These are phyloP conservation scores for Globisporangium barbulae DNA, from an alignment of 352 stramenopile genomes.

Conservation along the genomic window DNA sequence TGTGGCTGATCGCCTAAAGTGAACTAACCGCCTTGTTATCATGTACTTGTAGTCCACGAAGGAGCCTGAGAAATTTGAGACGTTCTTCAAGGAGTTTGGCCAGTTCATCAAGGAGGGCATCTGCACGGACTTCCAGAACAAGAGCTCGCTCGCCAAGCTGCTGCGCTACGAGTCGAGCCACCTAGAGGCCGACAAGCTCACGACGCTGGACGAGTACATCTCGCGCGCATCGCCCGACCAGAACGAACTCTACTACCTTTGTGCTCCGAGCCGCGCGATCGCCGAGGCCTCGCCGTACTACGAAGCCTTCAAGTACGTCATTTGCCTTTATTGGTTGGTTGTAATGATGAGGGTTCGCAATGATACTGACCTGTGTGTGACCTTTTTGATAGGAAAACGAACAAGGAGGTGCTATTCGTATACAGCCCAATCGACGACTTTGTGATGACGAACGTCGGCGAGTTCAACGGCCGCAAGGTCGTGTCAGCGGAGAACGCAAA, in stretches of 20 bases:
- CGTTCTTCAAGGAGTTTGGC: conserved; percentile 98
- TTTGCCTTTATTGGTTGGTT: background rate
- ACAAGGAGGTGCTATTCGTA: conserved; percentile 97
- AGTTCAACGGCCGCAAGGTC: conserved; percentile 96
- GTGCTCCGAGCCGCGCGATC: conserved; percentile 93
- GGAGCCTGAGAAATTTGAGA: conserved; percentile 95
- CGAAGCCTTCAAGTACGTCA: conserved; percentile 96
- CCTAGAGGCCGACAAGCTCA: conserved; percentile 87
- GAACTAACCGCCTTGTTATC: background rate
- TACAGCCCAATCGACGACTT: conserved; percentile 99
- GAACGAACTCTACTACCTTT: conserved; percentile 99
- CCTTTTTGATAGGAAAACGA: conserved; percentile 56
- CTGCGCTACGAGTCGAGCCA: conserved; percentile 98
- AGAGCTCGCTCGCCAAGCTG: conserved; percentile 94
- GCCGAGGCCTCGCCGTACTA: conserved; percentile 97
- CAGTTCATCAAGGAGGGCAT: conserved; percentile 98
- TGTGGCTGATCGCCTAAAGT: background rate
- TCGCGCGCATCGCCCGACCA: conserved; percentile 93
- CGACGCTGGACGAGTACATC: conserved; percentile 99
- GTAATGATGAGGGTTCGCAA: background rate
- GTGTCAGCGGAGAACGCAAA: conserved; percentile 96
- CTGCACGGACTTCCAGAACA: conserved; percentile 93
- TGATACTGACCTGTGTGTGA: background rate
- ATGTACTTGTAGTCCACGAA: conserved; percentile 78
- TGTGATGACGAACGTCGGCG: conserved; percentile 98